These are phyloP conservation scores for Karstenula rhodostoma DNA, from an alignment of 2,329 filamentous ascomycete species.

Conservation along the genomic window DNA sequence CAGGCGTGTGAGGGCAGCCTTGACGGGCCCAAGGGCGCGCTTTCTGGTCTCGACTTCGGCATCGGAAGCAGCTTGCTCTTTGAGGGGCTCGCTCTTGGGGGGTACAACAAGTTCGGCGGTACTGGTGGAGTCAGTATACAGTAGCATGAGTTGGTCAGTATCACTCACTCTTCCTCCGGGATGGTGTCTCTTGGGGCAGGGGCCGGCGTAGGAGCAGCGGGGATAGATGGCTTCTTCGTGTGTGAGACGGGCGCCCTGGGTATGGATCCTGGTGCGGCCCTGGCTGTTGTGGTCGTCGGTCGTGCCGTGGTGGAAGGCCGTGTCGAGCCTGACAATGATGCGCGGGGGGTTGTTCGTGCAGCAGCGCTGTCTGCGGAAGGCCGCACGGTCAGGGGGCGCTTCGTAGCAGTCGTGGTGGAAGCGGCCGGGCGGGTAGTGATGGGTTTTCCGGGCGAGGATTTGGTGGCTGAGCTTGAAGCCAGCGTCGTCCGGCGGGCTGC, in stretches of 20 bases:
- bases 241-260: constrained; percentile 33
- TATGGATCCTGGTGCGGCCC: constrained; percentile 30
- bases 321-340: constrained; percentile 37
- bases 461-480: constrained; percentile 26
- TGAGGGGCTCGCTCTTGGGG: constrained; percentile 32
- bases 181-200: constrained; percentile 19
- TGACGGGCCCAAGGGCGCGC: constrained; percentile 35
- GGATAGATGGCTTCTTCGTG: constrained; percentile 41
- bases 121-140: constrained; percentile 23
- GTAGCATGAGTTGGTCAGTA: neutral
- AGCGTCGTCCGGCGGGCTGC: constrained; percentile 37
- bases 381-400: constrained; percentile 41
- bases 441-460: constrained; percentile 36
- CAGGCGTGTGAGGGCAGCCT: constrained; percentile 41
- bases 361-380: constrained; percentile 33
- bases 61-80: constrained; percentile 47
- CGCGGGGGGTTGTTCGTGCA: constrained; percentile 36
- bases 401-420: constrained; percentile 30
- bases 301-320: constrained; percentile 32
- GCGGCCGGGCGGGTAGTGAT: constrained; percentile 28
- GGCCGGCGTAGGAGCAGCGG: constrained; percentile 24
- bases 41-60: constrained; percentile 44
- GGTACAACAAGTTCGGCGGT: constrained; percentile 31
- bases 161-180: constrained; percentile 30
- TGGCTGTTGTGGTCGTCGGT: constrained; percentile 27